Evolutionary conservation across 345 rosid species (phyloP), one percentile per base, ranked within the genome.

Genomic region (Mercurialis annua): DNA sequence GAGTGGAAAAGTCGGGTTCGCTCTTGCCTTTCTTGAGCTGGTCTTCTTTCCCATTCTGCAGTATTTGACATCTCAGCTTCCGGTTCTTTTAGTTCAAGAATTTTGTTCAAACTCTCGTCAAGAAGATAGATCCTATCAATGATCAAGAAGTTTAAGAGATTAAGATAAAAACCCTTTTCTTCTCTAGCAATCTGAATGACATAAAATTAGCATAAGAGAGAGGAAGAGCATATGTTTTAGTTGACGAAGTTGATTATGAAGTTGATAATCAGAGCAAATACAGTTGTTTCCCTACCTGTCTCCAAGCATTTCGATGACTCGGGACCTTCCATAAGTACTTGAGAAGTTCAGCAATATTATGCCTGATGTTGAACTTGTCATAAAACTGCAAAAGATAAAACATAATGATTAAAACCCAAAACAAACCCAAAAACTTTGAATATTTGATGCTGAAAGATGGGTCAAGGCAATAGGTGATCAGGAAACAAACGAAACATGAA

Each of bases 291-390:
- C 56, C 62, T 68, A 94, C 99, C 97, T 88, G 87, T 82, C 89
- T 86, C 99, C 99, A 94, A 38, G 91, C 86, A 82, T 87, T 90
- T 60, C 96, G 90, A 77, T 94, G 99, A 84, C 97, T 86, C 62
- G 98, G 99, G 66, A 94, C 99, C 71, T 92, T 93, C 99, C 99
- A 92, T 24, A 94, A 83, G 80, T 94, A 95, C 75, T 95, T 96
- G 15, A 95, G 87, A 72, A 95, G 99, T 73, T 95, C 99, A 10
- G 98, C 93, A 64, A 95, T 95, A 81, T 95, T 92, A 82, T 95
- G 98, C 27, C 97, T 90, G 74, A 95, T 95, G 79, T 90, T 87
- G 76, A 95, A 95, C 83, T 95, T 95, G 85, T 95, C 99, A 76
- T 88, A 95, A 74, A 95, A 95, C 99, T 95, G 90, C 77, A 80